Evolutionary conservation across 176 grass and related monocot genomes (phyloP).

Genomic region (Elymus sibiricus): DNA sequence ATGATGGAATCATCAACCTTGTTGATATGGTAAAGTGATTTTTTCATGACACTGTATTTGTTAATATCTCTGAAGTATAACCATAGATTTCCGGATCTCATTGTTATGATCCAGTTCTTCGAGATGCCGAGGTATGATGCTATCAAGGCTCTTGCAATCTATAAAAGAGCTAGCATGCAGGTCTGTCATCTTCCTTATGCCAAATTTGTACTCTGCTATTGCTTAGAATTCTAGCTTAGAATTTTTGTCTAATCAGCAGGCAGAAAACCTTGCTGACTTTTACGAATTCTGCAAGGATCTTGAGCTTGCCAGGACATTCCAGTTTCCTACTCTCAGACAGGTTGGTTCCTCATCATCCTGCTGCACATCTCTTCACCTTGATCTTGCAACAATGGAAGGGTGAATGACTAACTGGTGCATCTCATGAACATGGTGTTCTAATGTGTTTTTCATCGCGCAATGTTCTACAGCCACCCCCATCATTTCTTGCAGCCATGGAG

Average conservation of each 20-base stretch:
- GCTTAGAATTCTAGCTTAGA: not conserved
- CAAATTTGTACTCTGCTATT: not conserved
- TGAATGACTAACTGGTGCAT: not conserved
- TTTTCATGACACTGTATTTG: not conserved
- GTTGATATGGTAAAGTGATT: constrained; percentile 75
- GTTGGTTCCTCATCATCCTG: constrained; percentile 20
- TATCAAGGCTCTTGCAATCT: constrained; percentile 78
- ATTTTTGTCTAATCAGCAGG: constrained; percentile 31
- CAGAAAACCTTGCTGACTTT: constrained; percentile 81
- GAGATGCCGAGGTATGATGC: constrained; percentile 96
- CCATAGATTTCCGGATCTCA: not conserved
- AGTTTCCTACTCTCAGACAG: constrained; percentile 89
- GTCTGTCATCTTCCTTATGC: constrained; percentile 1
- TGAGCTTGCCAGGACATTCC: constrained; percentile 85
- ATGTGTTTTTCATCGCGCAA: not conserved
- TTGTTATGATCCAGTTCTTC: constrained; percentile 58
- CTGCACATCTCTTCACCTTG: not conserved
- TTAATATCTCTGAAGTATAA: not conserved
- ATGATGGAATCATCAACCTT: constrained; percentile 97
- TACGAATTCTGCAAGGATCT: constrained; percentile 91
- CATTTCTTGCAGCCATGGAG: constrained; percentile 93
- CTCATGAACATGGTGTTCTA: constrained; percentile 4
- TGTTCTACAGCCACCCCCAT: constrained; percentile 67
- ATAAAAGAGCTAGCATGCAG: constrained; percentile 87
- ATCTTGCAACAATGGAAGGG: not conserved